Percentiles rank a stretch among this genome's conserved stretches.
These are phyloP conservation scores for Aspergillus japonicus DNA, from an alignment of 2,329 filamentous ascomycete species.

Conservation along the genomic window DNA sequence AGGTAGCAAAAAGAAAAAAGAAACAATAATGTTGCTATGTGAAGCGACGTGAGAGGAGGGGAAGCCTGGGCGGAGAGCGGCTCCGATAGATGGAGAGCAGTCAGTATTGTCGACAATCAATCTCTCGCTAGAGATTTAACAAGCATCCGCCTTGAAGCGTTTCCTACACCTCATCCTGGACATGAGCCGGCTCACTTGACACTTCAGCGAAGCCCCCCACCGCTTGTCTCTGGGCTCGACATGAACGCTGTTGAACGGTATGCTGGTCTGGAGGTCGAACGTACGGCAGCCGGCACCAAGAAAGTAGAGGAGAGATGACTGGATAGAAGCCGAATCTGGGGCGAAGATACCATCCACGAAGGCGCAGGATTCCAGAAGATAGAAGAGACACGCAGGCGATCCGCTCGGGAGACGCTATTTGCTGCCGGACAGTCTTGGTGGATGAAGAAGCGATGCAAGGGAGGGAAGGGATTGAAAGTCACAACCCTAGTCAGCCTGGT, in stretches of 20 bases:
- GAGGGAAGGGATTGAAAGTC: slow-evolving; percentile 26
- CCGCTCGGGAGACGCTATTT: slow-evolving; percentile 16
- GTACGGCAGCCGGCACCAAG: slow-evolving; percentile 6
- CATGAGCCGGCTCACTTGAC: slow-evolving; percentile 23
- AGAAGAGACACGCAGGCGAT: slow-evolving; percentile 20
- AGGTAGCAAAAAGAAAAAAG: slow-evolving; percentile 3
- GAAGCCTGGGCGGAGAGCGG: slow-evolving; percentile 11
- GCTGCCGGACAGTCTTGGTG: slow-evolving; percentile 10
- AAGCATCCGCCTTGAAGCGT: slow-evolving; percentile 44
- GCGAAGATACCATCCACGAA: slow-evolving; percentile 19
- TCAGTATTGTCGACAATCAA: slow-evolving; percentile 24
- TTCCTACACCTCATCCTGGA: slow-evolving; percentile 48
- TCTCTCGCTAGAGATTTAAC: slow-evolving; percentile 34
- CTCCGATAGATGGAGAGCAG: slow-evolving; percentile 19
- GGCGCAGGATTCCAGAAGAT: slow-evolving; percentile 19
- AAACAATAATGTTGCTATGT: slow-evolving; percentile 2
- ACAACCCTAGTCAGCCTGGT: slow-evolving; percentile 24
- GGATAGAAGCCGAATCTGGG: slow-evolving; percentile 9
- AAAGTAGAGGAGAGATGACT: slow-evolving; percentile 5
- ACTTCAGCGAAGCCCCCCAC: slow-evolving; percentile 32
- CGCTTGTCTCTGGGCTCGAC: slow-evolving; percentile 24
- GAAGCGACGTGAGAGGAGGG: slow-evolving; percentile 14
- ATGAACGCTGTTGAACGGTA: slow-evolving; percentile 26
- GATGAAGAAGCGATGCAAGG: slow-evolving; percentile 24
- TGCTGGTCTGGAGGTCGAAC: slow-evolving; percentile 18